Evolutionary conservation across 345 rosid species (phyloP), one percentile per base, ranked within the genome.

Genomic region (Orychophragmus violaceus): DNA sequence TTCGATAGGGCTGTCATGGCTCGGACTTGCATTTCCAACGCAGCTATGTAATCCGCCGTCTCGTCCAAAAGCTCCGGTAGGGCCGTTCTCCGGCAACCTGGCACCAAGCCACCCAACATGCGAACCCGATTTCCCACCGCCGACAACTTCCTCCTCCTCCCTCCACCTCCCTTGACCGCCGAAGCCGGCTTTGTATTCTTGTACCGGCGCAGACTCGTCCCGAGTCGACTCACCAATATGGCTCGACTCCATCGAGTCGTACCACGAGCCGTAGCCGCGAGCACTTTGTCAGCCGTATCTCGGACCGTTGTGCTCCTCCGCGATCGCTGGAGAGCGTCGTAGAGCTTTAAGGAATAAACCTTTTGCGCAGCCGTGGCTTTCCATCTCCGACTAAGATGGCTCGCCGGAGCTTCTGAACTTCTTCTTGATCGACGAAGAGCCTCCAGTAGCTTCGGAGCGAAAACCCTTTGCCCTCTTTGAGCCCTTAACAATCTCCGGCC

Each of bases 11-110:
- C 85, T 9, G 66, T 80, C 99, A 95, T 87, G 79, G 97, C 91
- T 75, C 91, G 71, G 27, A 91, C 87, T 72, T 95, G 99, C 99
- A 91, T 95, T 91, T 95, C 95, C 66, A 91, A 75, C 41, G 99
- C 99, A 18, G 87, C 85, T 56, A 95, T 95, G 46, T 95, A 95
- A 82, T 95, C 99, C 0, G 86, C 84, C 3, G 94, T 91, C 79
- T 95, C 99, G 48, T 91, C 97, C 54, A 95, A 83, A 48, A 95
- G 84, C 57, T 89, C 89, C 37, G 96, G 96, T 51, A 95, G 63
- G 4, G 91, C 82, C 62, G 90, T 86, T 70, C 85, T 89, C 71
- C 94, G 80, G 83, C 99, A 95, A 46, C 99, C 99, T n/a, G 98
- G 99, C 21, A 95, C 97, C 68, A 95, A 67, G 52, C 92, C 84